phyloP scores from a whole-genome alignment of 148 eudicot genomes.

The Camellia sinensis region DNA sequence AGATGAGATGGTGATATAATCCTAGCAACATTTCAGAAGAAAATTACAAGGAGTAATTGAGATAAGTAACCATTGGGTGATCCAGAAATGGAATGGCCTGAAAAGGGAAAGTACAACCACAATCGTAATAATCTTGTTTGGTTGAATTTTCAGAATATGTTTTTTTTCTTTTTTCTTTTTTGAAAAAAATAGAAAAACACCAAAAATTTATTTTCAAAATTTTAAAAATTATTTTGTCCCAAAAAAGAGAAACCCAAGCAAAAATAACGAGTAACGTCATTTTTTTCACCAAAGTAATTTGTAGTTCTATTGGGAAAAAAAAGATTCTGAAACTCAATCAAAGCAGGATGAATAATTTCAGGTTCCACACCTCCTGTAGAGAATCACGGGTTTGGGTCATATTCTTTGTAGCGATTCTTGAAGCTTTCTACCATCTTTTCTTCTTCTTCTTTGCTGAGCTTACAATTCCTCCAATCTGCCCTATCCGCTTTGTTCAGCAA shows the following conservation, averaged over 20 bases:
- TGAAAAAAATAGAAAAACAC: no score
- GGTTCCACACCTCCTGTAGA: constrained; percentile 15
- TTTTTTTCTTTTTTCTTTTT: no score
- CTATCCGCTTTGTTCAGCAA: constrained; percentile 85
- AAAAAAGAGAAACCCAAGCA: no score
- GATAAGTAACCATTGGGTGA: background rate
- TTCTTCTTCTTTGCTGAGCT: constrained; percentile 88
- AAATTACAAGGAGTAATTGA: background rate
- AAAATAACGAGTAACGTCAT: no score
- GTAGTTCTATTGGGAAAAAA: no score
- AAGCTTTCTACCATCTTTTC: constrained; percentile 61
- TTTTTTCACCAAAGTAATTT: no score
- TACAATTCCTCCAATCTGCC: constrained; percentile 95
- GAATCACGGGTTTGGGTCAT: constrained; percentile 41
- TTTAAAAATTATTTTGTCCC: no score
- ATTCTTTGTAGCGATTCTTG: constrained; percentile 51
- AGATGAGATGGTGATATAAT: background rate
- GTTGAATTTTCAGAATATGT: no score
- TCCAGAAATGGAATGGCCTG: background rate
- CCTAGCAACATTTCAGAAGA: constrained; percentile 1
- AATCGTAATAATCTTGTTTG: background rate
- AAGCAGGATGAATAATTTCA: background rate
- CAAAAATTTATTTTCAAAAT: no score
- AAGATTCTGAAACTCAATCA: no score
- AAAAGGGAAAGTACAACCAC: background rate